A percentile compares a stretch with the other conserved stretches of the same genome.
Evolutionary conservation across 1,139 yeast species (phyloP).

Genomic region (Kodamaea fungicola): DNA sequence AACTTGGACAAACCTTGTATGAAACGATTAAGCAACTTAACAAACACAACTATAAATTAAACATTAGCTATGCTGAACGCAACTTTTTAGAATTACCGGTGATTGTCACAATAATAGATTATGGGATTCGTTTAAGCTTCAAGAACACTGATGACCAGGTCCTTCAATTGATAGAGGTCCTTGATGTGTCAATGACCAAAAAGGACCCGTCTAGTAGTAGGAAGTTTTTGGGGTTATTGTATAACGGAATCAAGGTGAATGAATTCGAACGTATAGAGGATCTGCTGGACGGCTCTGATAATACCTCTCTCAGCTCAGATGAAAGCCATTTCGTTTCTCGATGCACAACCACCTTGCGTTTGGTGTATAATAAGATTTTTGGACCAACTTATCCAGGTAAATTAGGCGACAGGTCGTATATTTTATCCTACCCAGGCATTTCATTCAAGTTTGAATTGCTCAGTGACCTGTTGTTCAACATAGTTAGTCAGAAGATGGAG

Average conservation of each 20-base stretch:
- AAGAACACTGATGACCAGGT: slow-evolving; percentile 36
- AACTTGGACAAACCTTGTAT: slow-evolving; percentile 27
- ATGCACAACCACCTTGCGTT: slow-evolving; percentile 29
- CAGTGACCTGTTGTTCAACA: slow-evolving; percentile 14
- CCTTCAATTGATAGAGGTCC: slow-evolving; percentile 45
- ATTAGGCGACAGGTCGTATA: slow-evolving; percentile 23
- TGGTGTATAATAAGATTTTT: slow-evolving; percentile 52
- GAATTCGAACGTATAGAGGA: slow-evolving; percentile 11
- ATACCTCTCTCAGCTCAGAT: slow-evolving; percentile 7
- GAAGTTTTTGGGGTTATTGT: slow-evolving; percentile 21
- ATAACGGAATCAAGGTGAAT: slow-evolving; percentile 33
- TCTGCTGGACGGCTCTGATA: slow-evolving; percentile 4
- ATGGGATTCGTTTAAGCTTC: slow-evolving; percentile 41
- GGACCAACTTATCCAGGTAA: slow-evolving; percentile 65
- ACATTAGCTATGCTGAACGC: slow-evolving; percentile 13
- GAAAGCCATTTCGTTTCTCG: slow-evolving; percentile 6
- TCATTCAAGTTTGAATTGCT: slow-evolving; percentile 39
- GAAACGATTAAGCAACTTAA: slow-evolving; percentile 22
- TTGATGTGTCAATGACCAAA: slow-evolving; percentile 18
- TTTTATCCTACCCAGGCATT: slow-evolving; percentile 55
- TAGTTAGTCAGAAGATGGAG: slow-evolving; percentile 12
- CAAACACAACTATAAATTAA: slow-evolving; percentile 21
- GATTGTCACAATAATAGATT: slow-evolving; percentile 24
- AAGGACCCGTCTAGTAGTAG: slow-evolving; percentile 3
- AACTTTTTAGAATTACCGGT: slow-evolving; percentile 30